Evolutionary conservation across 495 filamentous ascomycete genomes (phyloP), one percentile per base, ranked within the genome.

Genomic region (Aspergillus cavernicola): DNA sequence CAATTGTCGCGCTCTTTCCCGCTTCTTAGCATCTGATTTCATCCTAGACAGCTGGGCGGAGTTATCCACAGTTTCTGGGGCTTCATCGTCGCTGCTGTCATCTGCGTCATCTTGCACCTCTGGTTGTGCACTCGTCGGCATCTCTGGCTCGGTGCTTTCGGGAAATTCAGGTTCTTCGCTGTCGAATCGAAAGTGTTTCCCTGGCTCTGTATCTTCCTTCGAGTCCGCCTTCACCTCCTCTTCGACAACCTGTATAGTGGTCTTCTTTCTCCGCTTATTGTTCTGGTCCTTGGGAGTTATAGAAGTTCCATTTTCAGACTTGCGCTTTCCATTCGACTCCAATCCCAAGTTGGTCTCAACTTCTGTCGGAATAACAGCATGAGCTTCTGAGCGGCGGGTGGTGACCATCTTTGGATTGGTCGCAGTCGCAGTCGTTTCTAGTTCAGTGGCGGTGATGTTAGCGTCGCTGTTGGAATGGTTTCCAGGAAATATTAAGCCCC

Each of bases 51-150:
- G 54, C 50, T 74, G 66, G 0, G 74, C 64, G 24, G 74, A 72
- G 52, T 77, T 77, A 20, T 73, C 63, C 22, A 81, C 67, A 13
- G 66, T 60, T 60, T 83, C 80, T 5, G 79, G 79, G 15, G 78
- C 80, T 24, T 79, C 74, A 57, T 82, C 63, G 49, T 64, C 66
- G 46, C 63, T 62, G 23, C 67, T 66, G 11, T 75, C 69, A n/a
- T 50, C 48, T 13, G 59, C 52, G 6, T 65, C 63, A 6, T 66
- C 54, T 0, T 69, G 50, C 42, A n/a, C n/a, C n/a, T n/a, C n/a
- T n/a, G 67, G 50, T 32, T 59, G 45, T 35, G 47, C 52, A 43
- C 63, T 52, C 33, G 58, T 42, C 10, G 53, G 61, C 19, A 61
- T 55, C 28, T 72, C 64, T 6, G 42, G 37, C 23, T 55, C 54